Evolutionary conservation across 2,329 filamentous ascomycete species (phyloP).

Genomic region (Diaporthe nobilis): DNA sequence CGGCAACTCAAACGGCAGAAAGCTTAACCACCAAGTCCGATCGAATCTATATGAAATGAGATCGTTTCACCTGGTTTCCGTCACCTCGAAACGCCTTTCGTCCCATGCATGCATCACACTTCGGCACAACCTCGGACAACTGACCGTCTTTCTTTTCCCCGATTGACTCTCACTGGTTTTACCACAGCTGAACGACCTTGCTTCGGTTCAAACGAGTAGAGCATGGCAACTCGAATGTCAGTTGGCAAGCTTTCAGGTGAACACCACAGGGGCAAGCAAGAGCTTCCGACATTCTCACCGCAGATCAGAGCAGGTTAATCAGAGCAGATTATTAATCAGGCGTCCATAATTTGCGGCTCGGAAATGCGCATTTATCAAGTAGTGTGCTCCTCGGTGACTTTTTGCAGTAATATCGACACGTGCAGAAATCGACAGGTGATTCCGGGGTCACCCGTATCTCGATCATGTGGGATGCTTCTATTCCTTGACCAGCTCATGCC

Average conservation of each 20-base stretch:
- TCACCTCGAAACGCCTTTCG: neutral
- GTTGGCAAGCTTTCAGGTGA: neutral
- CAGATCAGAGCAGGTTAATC: neutral
- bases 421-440: neutral
- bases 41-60: neutral
- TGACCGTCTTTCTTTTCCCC: neutral
- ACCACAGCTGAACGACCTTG: neutral
- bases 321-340: neutral
- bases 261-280: neutral
- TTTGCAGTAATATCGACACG: neutral
- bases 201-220: neutral
- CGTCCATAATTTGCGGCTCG: neutral
- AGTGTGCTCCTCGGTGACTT: neutral
- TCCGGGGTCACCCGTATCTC: neutral
- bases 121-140: neutral
- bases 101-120: neutral
- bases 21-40: neutral
- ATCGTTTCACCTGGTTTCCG: slow-evolving; percentile 3
- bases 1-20: neutral
- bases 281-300: neutral
- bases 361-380: neutral
- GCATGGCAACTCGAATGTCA: neutral
- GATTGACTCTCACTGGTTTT: neutral
- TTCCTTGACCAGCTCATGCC: neutral
- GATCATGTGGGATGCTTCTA: neutral